These are phyloP conservation scores for Jacaranda mimosifolia DNA, from an alignment of 257 asterid species.

Conservation along the genomic window DNA sequence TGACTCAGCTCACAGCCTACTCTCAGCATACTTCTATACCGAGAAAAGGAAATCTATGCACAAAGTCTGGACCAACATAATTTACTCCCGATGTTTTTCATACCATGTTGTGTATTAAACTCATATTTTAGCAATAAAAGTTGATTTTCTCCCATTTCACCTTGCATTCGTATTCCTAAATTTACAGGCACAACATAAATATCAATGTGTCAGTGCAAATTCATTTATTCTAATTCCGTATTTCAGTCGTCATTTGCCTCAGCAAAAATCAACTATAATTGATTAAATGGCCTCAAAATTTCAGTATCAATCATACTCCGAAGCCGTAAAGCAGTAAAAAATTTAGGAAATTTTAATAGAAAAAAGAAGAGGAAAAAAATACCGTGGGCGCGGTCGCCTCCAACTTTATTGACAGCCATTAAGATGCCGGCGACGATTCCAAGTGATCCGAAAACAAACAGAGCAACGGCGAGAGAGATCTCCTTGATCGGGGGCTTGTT, in stretches of 20 bases:
- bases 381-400: conserved; percentile 95
- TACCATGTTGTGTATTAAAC: neutral
- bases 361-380: neutral
- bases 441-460: conserved; percentile 76
- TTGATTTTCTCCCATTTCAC: neutral
- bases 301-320: neutral
- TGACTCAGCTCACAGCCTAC: no score
- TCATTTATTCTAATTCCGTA: conserved; percentile 13
- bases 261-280: neutral
- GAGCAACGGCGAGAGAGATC: conserved; percentile 88
- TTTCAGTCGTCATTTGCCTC: neutral
- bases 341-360: neutral
- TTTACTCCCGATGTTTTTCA: neutral
- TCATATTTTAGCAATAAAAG: neutral
- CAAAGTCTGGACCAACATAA: neutral
- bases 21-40: no score
- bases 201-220: neutral
- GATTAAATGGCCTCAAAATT: no score
- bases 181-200: neutral
- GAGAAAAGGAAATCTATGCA: neutral
- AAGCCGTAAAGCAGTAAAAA: conserved; percentile 7
- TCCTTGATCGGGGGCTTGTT: conserved; percentile 88
- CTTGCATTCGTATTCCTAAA: neutral
- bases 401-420: conserved; percentile 82
- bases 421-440: conserved; percentile 64